These are phyloP conservation scores for Iris macrosiphon DNA, from an alignment of 106 monocot species.

Conservation along the genomic window DNA sequence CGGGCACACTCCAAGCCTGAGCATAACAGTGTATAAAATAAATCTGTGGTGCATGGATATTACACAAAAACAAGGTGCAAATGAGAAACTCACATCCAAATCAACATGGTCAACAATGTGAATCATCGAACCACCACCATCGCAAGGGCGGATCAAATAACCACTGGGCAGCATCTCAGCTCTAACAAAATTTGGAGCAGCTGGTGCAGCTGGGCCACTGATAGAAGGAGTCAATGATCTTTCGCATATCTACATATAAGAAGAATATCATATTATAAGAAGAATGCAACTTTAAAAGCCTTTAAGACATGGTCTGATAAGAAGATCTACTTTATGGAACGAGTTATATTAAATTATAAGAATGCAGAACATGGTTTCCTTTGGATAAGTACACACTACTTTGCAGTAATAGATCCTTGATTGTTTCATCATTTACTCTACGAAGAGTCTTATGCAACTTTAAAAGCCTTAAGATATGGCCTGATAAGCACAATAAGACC, in stretches of 20 bases:
- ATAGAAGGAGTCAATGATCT: constrained; percentile 64
- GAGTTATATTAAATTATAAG: too few relatives aligned
- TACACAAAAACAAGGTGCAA: neutral
- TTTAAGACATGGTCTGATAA: too few relatives aligned
- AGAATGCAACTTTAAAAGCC: neutral
- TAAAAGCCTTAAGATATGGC: too few relatives aligned
- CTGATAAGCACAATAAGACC: too few relatives aligned
- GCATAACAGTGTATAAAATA: constrained; percentile 1
- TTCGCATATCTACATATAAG: constrained; percentile 67
- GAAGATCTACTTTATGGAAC: too few relatives aligned
- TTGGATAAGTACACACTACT: too few relatives aligned
- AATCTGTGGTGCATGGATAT: neutral
- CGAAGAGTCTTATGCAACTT: too few relatives aligned
- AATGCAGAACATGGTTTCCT: too few relatives aligned
- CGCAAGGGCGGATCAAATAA: constrained; percentile 93
- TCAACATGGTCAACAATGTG: constrained; percentile 98
- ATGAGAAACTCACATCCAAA: constrained; percentile 57
- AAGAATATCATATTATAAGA: neutral
- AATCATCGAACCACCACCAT: constrained; percentile 98
- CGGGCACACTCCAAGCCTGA: constrained; percentile 91
- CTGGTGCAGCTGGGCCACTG: constrained; percentile 77
- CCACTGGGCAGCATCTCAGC: constrained; percentile 98
- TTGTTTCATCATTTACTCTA: too few relatives aligned
- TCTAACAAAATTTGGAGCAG: constrained; percentile 69
- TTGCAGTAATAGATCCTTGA: too few relatives aligned